Percentiles rank a stretch among this genome's conserved stretches.
phyloP scores from a whole-genome alignment of 1,284 basidiomycete species.

The Waitea zeae region DNA sequence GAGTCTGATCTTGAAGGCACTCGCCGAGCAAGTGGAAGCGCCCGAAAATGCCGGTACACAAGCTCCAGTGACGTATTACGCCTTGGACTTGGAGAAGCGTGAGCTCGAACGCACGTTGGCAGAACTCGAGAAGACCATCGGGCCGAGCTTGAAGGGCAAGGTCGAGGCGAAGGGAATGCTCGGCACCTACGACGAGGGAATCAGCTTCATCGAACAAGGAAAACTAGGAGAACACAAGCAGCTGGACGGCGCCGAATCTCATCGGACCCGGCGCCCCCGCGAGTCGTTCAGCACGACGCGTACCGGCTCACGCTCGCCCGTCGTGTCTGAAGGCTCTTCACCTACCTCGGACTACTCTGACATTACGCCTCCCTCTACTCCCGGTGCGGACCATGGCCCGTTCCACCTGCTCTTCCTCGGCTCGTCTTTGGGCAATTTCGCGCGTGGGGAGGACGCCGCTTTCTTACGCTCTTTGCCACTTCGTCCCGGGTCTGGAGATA shows the following conservation, averaged over 20 bases:
- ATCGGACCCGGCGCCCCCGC: no score
- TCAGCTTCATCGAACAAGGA: slow-evolving; percentile 45
- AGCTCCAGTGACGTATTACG: slow-evolving; percentile 71
- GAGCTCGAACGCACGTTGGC: slow-evolving; percentile 75
- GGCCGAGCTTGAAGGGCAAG: slow-evolving; percentile 47
- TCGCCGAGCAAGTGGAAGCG: slow-evolving; percentile 34
- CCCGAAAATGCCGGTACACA: slow-evolving; percentile 14
- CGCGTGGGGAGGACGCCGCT: slow-evolving; percentile 48
- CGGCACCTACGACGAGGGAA: slow-evolving; percentile 78
- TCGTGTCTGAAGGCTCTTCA: slow-evolving; percentile 5
- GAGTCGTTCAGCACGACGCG: slow-evolving; percentile 1
- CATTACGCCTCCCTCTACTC: slow-evolving; percentile 20
- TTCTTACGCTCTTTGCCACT: slow-evolving; percentile 77
- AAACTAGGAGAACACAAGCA: slow-evolving; percentile 22
- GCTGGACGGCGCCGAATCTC: no score
- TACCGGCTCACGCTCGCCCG: slow-evolving; percentile 8
- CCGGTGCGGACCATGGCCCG: slow-evolving; percentile 22
- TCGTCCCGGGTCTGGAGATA: slow-evolving; percentile 52
- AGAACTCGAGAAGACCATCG: slow-evolving; percentile 51
- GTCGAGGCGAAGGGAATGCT: slow-evolving; percentile 71
- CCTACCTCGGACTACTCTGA: not conserved
- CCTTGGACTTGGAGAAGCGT: slow-evolving; percentile 79
- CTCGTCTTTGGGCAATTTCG: slow-evolving; percentile 87
- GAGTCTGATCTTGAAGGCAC: slow-evolving; percentile 66
- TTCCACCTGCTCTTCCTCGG: slow-evolving; percentile 88